Percentiles rank a stretch among this genome's conserved stretches.
These are phyloP conservation scores for Sherardia arvensis DNA, from an alignment of 257 asterid genomes.

Conservation along the genomic window DNA sequence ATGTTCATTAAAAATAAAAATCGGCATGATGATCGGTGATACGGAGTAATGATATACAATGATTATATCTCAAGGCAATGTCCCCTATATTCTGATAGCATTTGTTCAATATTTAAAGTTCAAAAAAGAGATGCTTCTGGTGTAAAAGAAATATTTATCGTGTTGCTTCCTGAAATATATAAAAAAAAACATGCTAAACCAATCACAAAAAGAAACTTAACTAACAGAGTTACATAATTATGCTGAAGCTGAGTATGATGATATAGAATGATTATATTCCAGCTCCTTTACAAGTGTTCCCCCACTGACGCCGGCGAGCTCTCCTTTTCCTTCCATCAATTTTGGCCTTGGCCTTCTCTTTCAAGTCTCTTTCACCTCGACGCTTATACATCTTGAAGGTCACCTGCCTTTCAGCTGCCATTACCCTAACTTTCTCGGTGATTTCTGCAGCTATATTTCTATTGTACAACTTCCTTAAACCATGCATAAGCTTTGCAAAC, in stretches of 20 bases:
- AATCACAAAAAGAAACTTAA: background rate
- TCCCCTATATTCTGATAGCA: background rate
- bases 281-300: slow-evolving; percentile 37
- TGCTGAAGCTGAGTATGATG: background rate
- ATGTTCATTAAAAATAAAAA: no score
- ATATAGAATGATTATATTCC: slow-evolving; percentile 14
- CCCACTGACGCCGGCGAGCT: slow-evolving; percentile 61
- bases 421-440: slow-evolving; percentile 68
- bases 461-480: slow-evolving; percentile 69
- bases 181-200: background rate
- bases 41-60: no score
- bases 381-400: slow-evolving; percentile 92
- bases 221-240: background rate
- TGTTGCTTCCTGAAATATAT: no score
- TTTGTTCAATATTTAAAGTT: no score
- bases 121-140: no score
- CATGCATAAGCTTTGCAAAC: slow-evolving; percentile 76
- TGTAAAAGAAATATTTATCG: no score
- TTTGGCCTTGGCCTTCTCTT: slow-evolving; percentile 56
- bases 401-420: slow-evolving; percentile 81
- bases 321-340: slow-evolving; percentile 68
- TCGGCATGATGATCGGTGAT: no score
- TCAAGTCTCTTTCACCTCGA: slow-evolving; percentile 77
- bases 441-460: slow-evolving; percentile 82
- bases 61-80: no score